Evolutionary conservation across 2,329 filamentous ascomycete genomes (phyloP).

Genomic region (Ascochyta clinopodiicola): DNA sequence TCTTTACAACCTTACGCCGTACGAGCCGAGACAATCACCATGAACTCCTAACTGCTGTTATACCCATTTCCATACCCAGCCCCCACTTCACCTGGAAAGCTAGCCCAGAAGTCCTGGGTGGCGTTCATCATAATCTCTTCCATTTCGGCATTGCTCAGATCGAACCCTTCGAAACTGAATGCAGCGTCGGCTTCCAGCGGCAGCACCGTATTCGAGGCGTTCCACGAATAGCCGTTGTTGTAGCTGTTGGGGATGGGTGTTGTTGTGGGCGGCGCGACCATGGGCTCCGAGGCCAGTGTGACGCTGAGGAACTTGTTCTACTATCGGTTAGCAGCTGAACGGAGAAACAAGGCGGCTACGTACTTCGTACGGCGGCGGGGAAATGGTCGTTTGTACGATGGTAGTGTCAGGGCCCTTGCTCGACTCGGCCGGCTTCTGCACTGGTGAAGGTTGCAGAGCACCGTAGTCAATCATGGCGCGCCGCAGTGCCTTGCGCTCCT

Average conservation of each 20-base stretch:
- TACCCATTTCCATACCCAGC: constrained; percentile 32
- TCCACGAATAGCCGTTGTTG: constrained; percentile 28
- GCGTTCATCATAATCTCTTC: constrained; percentile 49
- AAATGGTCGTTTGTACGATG: constrained; percentile 17
- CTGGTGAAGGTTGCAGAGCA: constrained; percentile 48
- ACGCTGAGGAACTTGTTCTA: constrained; percentile 15
- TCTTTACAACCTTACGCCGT: no score
- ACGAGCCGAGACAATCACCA: no score
- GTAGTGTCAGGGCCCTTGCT: constrained; percentile 24
- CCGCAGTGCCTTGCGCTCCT: constrained; percentile 47
- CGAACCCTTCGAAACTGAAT: constrained; percentile 41
- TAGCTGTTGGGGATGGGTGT: constrained; percentile 36
- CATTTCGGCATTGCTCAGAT: constrained; percentile 45
- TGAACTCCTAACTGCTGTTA: background rate
- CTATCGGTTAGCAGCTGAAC: background rate
- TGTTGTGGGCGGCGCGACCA: constrained; percentile 28
- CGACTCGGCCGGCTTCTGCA: constrained; percentile 42
- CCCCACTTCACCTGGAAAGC: constrained; percentile 49
- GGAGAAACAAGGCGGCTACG: background rate
- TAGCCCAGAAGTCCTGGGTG: constrained; percentile 50
- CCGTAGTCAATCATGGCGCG: constrained; percentile 52
- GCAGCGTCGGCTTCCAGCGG: constrained; percentile 43
- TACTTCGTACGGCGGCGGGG: constrained; percentile 13
- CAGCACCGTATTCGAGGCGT: constrained; percentile 27
- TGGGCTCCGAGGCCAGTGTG: constrained; percentile 1